Evolutionary conservation across 805 yeast genomes (phyloP).

Genomic region (Monosporozyma yasuniensis): DNA sequence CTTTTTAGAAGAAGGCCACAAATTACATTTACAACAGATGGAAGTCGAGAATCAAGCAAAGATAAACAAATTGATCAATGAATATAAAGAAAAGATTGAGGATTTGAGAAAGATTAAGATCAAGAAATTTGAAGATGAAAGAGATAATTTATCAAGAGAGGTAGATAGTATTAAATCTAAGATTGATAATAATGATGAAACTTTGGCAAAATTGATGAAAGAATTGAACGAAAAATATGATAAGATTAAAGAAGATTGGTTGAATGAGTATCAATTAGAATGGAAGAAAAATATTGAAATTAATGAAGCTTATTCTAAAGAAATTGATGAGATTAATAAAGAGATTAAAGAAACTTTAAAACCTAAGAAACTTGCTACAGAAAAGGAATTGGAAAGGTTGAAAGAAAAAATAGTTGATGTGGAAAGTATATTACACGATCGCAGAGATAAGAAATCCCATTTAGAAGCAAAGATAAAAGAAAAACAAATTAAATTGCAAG

Average conservation of each 20-base stretch:
- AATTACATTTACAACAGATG: slow-evolving; percentile 28
- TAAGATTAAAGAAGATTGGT: slow-evolving; percentile 18
- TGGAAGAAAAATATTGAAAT: slow-evolving; percentile 26
- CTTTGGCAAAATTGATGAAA: slow-evolving; percentile 10
- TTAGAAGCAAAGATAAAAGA: slow-evolving; percentile 24
- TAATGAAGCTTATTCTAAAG: slow-evolving; percentile 18
- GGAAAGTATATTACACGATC: slow-evolving; percentile 17
- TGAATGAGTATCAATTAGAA: slow-evolving; percentile 17
- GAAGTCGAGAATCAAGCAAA: slow-evolving; percentile 33
- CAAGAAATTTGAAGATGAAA: slow-evolving; percentile 25
- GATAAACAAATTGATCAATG: slow-evolving; percentile 29
- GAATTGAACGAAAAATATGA: slow-evolving; percentile 15
- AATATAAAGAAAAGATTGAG: slow-evolving; percentile 33
- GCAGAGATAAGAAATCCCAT: slow-evolving; percentile 16
- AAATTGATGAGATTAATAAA: slow-evolving; percentile 20
- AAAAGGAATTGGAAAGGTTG: slow-evolving; percentile 7
- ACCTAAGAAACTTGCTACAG: slow-evolving; percentile 9
- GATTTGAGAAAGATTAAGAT: slow-evolving; percentile 31
- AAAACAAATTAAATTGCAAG: slow-evolving; percentile 8
- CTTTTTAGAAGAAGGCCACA: slow-evolving; percentile 26
- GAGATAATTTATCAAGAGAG: slow-evolving; percentile 20
- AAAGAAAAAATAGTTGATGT: slow-evolving; percentile 13
- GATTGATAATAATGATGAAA: slow-evolving; percentile 16
- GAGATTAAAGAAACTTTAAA: slow-evolving; percentile 10
- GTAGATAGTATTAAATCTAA: slow-evolving; percentile 26